phyloP scores from a whole-genome alignment of 257 asterid genomes.

The Eustoma russellianum region DNA sequence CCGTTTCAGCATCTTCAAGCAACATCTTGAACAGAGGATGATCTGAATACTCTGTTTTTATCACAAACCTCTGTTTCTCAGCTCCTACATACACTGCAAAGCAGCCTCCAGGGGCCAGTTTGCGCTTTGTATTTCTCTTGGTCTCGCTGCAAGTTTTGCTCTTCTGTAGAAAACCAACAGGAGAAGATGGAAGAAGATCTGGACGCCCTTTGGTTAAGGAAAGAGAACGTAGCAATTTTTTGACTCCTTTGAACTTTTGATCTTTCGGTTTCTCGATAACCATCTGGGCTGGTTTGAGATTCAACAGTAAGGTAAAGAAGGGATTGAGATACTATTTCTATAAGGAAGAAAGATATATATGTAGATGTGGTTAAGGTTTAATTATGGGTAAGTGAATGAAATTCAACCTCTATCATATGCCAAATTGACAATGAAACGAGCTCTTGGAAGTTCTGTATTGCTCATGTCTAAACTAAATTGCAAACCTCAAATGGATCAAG shows the following conservation, averaged over 20 bases:
- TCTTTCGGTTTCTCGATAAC: constrained; percentile 1
- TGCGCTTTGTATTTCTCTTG: background rate
- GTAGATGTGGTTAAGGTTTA: background rate
- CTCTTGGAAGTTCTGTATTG: constrained; percentile 11
- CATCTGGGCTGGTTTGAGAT: background rate
- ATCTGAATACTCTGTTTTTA: constrained; percentile 33
- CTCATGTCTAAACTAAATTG: constrained; percentile 1
- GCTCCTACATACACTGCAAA: constrained; percentile 59
- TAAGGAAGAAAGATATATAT: background rate
- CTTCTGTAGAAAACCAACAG: constrained; percentile 2
- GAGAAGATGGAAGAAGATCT: background rate
- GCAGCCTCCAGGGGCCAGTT: constrained; percentile 39
- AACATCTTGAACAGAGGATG: constrained; percentile 55
- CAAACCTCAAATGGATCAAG: too few species aligned
- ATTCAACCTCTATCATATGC: constrained; percentile 22
- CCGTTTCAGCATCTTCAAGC: constrained; percentile 61
- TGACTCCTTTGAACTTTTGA: constrained; percentile 3
- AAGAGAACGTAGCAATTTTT: constrained; percentile 3
- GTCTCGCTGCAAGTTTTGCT: constrained; percentile 18
- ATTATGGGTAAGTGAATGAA: background rate
- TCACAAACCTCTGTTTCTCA: constrained; percentile 33
- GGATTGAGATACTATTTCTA: background rate
- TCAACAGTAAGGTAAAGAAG: background rate
- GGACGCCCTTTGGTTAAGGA: constrained; percentile 3
- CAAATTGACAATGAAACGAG: constrained; percentile 10